Evolutionary conservation across 1,284 basidiomycete genomes (phyloP), one percentile per base, ranked within the genome.

Genomic region (Rhodofomes roseus): DNA sequence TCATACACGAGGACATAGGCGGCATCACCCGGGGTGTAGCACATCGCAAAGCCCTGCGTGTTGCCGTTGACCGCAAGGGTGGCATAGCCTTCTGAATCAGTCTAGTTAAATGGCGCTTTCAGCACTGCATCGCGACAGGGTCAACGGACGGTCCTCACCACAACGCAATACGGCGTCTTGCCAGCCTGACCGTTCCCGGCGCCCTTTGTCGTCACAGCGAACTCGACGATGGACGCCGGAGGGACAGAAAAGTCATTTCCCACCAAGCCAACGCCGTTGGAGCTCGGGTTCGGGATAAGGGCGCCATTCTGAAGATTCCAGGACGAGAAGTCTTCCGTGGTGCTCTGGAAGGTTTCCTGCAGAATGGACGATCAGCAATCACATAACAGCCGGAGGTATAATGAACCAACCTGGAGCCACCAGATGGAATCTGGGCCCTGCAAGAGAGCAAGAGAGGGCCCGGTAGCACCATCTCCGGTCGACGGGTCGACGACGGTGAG

Each of bases 1-100:
- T 46, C 51, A 60, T 63, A 65, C 12, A 60, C 57, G 2, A 62
- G 53, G 39, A 54, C 61, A 9, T 48, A 51, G 37, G 37, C n/a
- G 1, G 20, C 7, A 36, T 31, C 23, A n/a, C n/a, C n/a, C 37
- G 37, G 37, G 1, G 53, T 44, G 7, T 55, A 55, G 57, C 64
- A 65, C 2, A 63, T 44, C 14, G 55, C 59, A 59, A 65, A 65
- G 29, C 39, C 36, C 54, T 59, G 54, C 2, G 57, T 43, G 55
- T 61, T 58, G 25, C 59, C 59, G 46, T 59, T 46, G 3, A 62
- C 54, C 1, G 64, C 62, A 34, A 65, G 57, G 18, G 41, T 36
- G 18, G 44, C 59, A 60, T 36, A 3, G 20, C 18, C 52, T 27
- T 20, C 9, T 40, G 14, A 57, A 50, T 22, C 60, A 57, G 31